Percentiles rank a stretch among this genome's conserved stretches.
Evolutionary conservation across 2,329 filamentous ascomycete species (phyloP).

Genomic region (Penicillium sp.): DNA sequence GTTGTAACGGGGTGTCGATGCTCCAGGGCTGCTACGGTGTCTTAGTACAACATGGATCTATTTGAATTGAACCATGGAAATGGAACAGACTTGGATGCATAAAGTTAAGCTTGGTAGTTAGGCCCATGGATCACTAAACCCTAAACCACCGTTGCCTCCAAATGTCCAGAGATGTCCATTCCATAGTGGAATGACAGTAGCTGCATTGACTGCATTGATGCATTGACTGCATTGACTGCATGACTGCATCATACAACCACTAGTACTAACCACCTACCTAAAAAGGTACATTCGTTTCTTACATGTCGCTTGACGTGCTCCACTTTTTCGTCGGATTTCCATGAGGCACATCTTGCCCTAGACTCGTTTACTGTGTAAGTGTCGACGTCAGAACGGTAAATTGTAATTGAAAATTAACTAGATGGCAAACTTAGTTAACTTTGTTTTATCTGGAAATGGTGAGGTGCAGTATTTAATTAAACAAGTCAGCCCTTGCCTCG

Average conservation of each 20-base stretch:
- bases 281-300: background rate
- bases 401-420: background rate
- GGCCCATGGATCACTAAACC: background rate
- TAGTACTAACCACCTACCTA: background rate
- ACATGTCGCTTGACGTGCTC: constrained; percentile 6
- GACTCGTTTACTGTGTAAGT: background rate
- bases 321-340: constrained; percentile 3
- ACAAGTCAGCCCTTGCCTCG: constrained; percentile 6
- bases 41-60: background rate
- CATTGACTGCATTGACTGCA: background rate
- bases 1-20: background rate
- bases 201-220: background rate
- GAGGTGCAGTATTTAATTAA: constrained; percentile 8
- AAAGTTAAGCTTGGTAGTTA: background rate
- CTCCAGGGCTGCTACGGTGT: background rate
- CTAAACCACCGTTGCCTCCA: background rate
- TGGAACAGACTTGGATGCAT: background rate
- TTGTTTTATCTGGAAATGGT: background rate
- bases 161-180: background rate
- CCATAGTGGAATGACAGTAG: background rate
- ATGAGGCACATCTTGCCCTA: background rate
- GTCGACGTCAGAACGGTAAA: background rate
- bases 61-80: background rate
- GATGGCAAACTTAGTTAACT: background rate
- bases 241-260: background rate